These are phyloP conservation scores for Physcomitrium patens DNA, from an alignment of 225 moss, liverwort and hornwort genomes.

Conservation along the genomic window DNA sequence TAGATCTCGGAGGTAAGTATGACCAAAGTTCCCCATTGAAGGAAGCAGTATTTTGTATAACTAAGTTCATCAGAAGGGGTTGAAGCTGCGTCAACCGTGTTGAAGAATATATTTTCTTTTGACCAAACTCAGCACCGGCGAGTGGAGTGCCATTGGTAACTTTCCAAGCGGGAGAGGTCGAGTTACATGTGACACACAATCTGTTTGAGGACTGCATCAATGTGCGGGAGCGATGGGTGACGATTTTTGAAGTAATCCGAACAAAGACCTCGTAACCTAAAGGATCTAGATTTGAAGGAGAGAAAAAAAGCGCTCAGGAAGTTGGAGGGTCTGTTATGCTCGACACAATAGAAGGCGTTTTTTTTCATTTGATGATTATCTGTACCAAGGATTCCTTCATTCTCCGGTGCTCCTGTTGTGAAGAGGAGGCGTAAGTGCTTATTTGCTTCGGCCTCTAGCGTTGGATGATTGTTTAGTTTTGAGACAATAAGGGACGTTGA, in stretches of 20 bases:
- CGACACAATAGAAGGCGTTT: not conserved
- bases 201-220: conserved; percentile 13
- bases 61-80: not conserved
- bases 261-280: conserved; percentile 24
- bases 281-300: conserved; percentile 27
- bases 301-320: conserved; percentile 18
- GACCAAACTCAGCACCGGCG: not conserved
- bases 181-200: conserved; percentile 4
- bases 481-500: conserved; percentile 3
- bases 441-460: not conserved
- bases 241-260: conserved; percentile 14
- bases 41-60: not conserved
- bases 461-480: conserved; percentile 1
- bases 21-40: conserved; percentile 27
- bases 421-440: conserved; percentile 9
- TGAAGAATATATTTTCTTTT: not conserved
- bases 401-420: conserved; percentile 18
- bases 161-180: not conserved
- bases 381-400: conserved; percentile 19
- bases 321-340: conserved; percentile 22
- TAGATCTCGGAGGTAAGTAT: conserved; percentile 31
- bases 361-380: conserved; percentile 10
- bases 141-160: conserved; percentile 10
- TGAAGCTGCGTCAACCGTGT: conserved; percentile 6
- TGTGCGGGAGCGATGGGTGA: conserved; percentile 1